A percentile compares a stretch with the other conserved stretches of the same genome.
These are phyloP conservation scores for Claviceps pazoutovae DNA, from an alignment of 2,329 filamentous ascomycete genomes.

Conservation along the genomic window DNA sequence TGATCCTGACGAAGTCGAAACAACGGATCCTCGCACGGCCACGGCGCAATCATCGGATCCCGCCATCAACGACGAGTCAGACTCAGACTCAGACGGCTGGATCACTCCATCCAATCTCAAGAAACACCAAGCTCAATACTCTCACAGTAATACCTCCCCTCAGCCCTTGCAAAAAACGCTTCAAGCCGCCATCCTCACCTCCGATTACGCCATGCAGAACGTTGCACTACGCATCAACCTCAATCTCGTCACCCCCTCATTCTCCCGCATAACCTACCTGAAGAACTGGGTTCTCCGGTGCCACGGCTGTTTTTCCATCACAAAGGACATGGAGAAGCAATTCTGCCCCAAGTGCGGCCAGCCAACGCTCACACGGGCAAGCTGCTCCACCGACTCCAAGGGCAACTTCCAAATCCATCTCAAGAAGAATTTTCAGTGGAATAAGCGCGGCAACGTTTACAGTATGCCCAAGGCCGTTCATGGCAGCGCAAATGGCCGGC, in stretches of 20 bases:
- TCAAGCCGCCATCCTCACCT: conserved; percentile 82
- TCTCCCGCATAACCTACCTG: conserved; percentile 70
- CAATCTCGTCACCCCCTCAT: conserved; percentile 64
- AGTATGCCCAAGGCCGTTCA: conserved; percentile 83
- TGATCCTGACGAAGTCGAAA: background rate
- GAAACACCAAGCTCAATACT: conserved; percentile 62
- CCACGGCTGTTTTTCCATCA: conserved; percentile 81
- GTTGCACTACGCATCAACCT: conserved; percentile 90
- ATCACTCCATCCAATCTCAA: conserved; percentile 90
- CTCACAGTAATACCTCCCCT: conserved; percentile 28
- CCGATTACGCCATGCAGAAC: conserved; percentile 97
- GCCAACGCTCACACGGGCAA: conserved; percentile 68
- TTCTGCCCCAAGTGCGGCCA: conserved; percentile 91
- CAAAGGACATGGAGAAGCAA: conserved; percentile 72
- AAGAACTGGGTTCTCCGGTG: conserved; percentile 86
- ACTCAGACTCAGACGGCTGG: conserved; percentile 54
- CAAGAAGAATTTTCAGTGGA: conserved; percentile 93
- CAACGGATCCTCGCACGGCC: conserved; percentile 8
- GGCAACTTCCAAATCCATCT: conserved; percentile 78
- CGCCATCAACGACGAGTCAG: conserved; percentile 27
- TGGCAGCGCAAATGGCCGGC: conserved; percentile 67
- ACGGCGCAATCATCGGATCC: background rate
- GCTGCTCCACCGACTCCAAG: conserved; percentile 67
- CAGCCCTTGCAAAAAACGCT: conserved; percentile 48
- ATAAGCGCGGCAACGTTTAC: conserved; percentile 81